Evolutionary conservation across 306 rosid genomes (phyloP).

Genomic region (Fragaria ananassa): DNA sequence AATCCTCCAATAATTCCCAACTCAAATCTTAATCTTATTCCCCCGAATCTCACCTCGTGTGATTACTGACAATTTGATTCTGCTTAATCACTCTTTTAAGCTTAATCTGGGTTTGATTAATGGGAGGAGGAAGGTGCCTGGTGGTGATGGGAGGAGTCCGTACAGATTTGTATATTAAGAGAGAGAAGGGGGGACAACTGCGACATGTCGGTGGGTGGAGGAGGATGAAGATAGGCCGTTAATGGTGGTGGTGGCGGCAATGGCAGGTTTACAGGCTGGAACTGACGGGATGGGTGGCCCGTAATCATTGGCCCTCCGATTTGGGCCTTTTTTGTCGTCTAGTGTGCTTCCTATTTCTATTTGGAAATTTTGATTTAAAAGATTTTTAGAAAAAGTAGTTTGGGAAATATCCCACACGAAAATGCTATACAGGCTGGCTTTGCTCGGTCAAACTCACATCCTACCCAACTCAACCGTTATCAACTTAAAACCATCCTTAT

Average conservation of each 20-base stretch:
- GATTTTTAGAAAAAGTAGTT: too few species aligned
- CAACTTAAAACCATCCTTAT: constrained; percentile 51
- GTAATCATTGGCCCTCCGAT: constrained; percentile 75
- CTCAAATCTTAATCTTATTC: not conserved
- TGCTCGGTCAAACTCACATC: constrained; percentile 67
- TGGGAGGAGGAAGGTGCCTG: not conserved
- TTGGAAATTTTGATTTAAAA: not conserved
- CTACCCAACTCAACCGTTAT: constrained; percentile 57
- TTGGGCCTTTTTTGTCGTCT: constrained; percentile 83
- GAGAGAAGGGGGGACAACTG: not conserved
- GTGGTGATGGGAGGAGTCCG: constrained; percentile 1
- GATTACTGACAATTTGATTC: constrained; percentile 6
- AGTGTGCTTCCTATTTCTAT: constrained; percentile 5
- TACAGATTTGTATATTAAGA: not conserved
- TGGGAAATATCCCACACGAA: constrained; percentile 35
- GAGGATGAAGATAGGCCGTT: constrained; percentile 43
- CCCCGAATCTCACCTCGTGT: constrained; percentile 4
- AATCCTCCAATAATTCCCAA: not conserved
- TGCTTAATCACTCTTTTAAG: not conserved
- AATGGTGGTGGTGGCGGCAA: constrained; percentile 10
- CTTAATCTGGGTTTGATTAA: too few species aligned
- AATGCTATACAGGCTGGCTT: constrained; percentile 83
- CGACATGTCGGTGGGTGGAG: constrained; percentile 36
- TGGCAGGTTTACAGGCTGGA: constrained; percentile 92
- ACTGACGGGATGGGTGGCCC: constrained; percentile 46